These are phyloP conservation scores for Psidium friedrichsthalianum DNA, from an alignment of 345 rosid species.

Conservation along the genomic window DNA sequence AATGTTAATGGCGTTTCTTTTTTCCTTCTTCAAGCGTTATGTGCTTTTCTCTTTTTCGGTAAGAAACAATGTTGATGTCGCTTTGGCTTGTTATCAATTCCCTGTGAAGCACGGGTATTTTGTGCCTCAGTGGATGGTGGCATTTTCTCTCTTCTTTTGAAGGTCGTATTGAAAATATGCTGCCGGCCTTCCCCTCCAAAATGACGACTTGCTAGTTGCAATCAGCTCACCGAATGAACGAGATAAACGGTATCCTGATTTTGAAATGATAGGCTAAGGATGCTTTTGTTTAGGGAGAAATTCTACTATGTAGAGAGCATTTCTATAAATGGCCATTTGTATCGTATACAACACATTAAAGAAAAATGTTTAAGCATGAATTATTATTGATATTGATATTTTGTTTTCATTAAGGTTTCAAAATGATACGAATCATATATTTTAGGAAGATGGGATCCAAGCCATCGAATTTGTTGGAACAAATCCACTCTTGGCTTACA, in stretches of 20 bases:
- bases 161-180: slow-evolving; percentile 67
- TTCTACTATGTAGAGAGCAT: too few species aligned
- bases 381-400: background rate
- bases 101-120: background rate
- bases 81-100: background rate
- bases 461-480: background rate
- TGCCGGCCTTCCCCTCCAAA: slow-evolving; percentile 65
- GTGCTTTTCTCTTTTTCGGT: background rate
- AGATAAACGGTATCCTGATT: slow-evolving; percentile 35
- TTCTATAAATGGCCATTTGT: background rate
- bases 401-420: background rate
- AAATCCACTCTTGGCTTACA: background rate
- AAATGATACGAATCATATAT: too few species aligned
- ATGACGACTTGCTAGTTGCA: slow-evolving; percentile 63
- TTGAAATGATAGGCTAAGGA: slow-evolving; percentile 59
- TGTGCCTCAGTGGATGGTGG: background rate
- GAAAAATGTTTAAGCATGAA: background rate
- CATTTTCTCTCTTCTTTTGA: background rate
- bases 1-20: background rate
- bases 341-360: background rate
- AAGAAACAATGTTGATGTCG: background rate
- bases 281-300: background rate
- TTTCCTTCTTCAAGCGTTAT: background rate
- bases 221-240: slow-evolving; percentile 27
- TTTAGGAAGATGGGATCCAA: background rate